Evolutionary conservation across 345 rosid genomes (phyloP).

Genomic region (Populus ilicifolia): DNA sequence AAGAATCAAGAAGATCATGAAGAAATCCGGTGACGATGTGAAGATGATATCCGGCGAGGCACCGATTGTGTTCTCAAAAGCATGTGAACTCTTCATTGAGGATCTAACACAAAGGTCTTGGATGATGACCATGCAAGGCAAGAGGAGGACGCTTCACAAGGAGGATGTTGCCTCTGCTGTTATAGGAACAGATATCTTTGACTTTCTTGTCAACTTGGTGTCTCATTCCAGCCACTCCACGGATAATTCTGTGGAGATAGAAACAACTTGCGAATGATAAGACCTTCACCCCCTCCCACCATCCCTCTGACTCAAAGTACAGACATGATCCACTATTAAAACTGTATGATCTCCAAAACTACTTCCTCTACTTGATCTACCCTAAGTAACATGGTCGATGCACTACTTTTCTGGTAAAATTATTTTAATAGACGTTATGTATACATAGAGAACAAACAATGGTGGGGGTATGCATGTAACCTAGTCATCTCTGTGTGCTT

Average conservation of each 20-base stretch:
- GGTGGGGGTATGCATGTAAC: no score
- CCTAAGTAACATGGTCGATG: no score
- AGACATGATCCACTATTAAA: not conserved
- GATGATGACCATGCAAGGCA: slow-evolving; percentile 49
- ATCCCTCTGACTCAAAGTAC: no score
- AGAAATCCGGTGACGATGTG: slow-evolving; percentile 51
- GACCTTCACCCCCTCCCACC: not conserved
- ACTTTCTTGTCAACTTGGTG: slow-evolving; percentile 47
- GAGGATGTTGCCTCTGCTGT: slow-evolving; percentile 66
- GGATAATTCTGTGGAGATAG: not conserved
- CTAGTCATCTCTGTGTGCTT: no score
- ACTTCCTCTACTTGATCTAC: no score
- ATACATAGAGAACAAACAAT: no score
- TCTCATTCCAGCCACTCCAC: slow-evolving; percentile 3
- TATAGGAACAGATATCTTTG: slow-evolving; percentile 48
- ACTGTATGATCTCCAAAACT: not conserved
- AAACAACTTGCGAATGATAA: not conserved
- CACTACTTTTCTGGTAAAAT: no score
- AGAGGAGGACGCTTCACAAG: slow-evolving; percentile 55
- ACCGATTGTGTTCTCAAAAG: slow-evolving; percentile 55
- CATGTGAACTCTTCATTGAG: slow-evolving; percentile 60
- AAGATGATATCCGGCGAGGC: slow-evolving; percentile 71
- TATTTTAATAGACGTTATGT: no score
- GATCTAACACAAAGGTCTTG: slow-evolving; percentile 56
- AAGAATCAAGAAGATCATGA: slow-evolving; percentile 78